Evolutionary conservation across 2,329 filamentous ascomycete species (phyloP).

Genomic region (Cercospora beticola): DNA sequence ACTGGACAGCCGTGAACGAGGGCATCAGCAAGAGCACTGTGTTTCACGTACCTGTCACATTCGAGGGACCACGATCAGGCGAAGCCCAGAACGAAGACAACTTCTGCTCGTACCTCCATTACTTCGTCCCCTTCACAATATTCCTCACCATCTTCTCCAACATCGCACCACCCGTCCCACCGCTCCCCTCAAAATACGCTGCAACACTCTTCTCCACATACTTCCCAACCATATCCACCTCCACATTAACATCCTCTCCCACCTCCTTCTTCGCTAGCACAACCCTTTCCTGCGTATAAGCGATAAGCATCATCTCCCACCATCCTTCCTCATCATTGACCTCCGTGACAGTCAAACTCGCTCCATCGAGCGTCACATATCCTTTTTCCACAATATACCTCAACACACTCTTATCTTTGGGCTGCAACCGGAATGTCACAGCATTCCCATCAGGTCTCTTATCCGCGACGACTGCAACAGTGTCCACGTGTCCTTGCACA

Average conservation of each 20-base stretch:
- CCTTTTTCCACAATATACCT: constrained; percentile 95
- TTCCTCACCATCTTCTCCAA: constrained; percentile 59
- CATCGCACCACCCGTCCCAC: constrained; percentile 51
- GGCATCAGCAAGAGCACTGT: background rate
- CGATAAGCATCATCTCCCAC: constrained; percentile 95
- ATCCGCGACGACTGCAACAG: constrained; percentile 71
- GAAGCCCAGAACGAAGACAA: too few species aligned
- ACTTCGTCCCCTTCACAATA: constrained; percentile 53
- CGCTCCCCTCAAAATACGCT: constrained; percentile 68
- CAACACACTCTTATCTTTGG: constrained; percentile 67
- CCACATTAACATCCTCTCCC: constrained; percentile 84
- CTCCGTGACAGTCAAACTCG: constrained; percentile 85
- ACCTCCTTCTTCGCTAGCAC: constrained; percentile 74
- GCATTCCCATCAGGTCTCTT: constrained; percentile 84
- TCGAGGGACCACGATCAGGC: too few species aligned
- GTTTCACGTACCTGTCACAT: too few species aligned
- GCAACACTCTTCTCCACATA: constrained; percentile 87
- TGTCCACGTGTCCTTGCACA: constrained; percentile 96
- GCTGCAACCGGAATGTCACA: constrained; percentile 78
- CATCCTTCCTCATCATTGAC: constrained; percentile 84
- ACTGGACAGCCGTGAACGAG: too few species aligned
- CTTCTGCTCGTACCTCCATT: background rate
- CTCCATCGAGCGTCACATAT: constrained; percentile 90
- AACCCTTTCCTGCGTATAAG: constrained; percentile 92
- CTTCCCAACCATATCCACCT: constrained; percentile 86